Percentiles rank a stretch among this genome's conserved stretches.
phyloP scores from a whole-genome alignment of 352 stramenopile genomes.

The Phytophthora sansomeana region DNA sequence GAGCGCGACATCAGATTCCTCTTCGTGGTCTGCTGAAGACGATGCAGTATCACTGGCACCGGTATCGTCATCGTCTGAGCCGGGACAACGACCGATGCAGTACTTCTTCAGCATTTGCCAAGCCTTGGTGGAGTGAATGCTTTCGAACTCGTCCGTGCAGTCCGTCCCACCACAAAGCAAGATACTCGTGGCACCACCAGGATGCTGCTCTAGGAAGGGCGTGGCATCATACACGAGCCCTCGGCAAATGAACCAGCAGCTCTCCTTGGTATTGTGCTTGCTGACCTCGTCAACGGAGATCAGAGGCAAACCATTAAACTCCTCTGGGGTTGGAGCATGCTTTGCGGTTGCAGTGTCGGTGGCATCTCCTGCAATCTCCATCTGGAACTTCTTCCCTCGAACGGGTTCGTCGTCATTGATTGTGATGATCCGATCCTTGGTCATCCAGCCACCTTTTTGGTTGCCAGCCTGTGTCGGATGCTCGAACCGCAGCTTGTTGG shows the following conservation, averaged over 20 bases:
- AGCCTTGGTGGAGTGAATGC: conserved; percentile 94
- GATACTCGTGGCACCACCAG: conserved; percentile 73
- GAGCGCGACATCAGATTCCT: conserved; percentile 40
- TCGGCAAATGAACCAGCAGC: conserved; percentile 95
- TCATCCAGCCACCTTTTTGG: conserved; percentile 93
- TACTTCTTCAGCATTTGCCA: conserved; percentile 93
- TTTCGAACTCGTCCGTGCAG: conserved; percentile 94
- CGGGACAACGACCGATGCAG: conserved; percentile 81
- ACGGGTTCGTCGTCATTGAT: conserved; percentile 45
- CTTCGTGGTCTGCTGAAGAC: conserved; percentile 24
- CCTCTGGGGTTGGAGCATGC: conserved; percentile 21
- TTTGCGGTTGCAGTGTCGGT: conserved; percentile 4
- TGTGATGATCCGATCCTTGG: conserved; percentile 53
- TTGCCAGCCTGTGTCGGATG: conserved; percentile 92
- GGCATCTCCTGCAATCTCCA: conserved; percentile 2
- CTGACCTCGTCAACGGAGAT: conserved; percentile 74
- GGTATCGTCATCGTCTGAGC: conserved; percentile 4
- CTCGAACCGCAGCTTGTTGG: conserved; percentile 87
- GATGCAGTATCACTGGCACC: conserved; percentile 31
- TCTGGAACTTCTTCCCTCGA: conserved; percentile 22
- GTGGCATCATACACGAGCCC: conserved; percentile 95
- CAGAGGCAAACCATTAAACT: conserved; percentile 31
- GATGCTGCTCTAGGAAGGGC: conserved; percentile 91
- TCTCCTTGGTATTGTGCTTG: conserved; percentile 90
- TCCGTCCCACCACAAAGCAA: conserved; percentile 91